Evolutionary conservation across 2,329 filamentous ascomycete species (phyloP), one percentile per base, ranked within the genome.

Genomic region (Colletotrichum magnum): DNA sequence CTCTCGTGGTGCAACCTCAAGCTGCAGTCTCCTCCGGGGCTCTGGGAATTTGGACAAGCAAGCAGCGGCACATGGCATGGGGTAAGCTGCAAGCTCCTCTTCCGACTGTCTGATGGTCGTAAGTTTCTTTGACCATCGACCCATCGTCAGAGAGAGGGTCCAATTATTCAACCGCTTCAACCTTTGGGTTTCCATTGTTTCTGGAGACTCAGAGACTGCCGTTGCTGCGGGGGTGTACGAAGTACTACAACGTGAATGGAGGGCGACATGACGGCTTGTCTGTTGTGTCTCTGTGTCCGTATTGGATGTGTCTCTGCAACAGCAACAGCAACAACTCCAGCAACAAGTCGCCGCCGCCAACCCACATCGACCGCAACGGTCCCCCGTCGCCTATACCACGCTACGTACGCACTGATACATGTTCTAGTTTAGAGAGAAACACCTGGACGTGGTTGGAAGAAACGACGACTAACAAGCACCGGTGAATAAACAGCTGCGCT

Each of bases 41-140:
- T 45, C 18, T 21, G 52, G 36, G 50, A 26, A 5, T 15, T 21
- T 43, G 36, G 50, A 26, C 4, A 48, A 16, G 32, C 24, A 59
- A 48, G n/a, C 24, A 32, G 9, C 28, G 43, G 64, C 64, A 43
- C 52, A 56, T 58, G 59, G 24, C 48, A 47, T 32, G 51, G 43
- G 32, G 32, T 36, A 36, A 36, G 7, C 32, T 36, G 32, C 32
- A 36, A 36, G 32, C 9, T 9, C 9, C 32, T 36, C 32, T 36
- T 10, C 32, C 32, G 32, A 36, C 32, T 36, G 32, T 58, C 36
- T 47, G 26, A 50, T 36, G 21, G 53, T 64, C 60, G 60, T 68
- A 50, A 58, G 65, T 64, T 64, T 64, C 21, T 26, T 66, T 39
- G 48, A 50, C 57, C 50, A 28, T 66, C 48, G 48, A 56, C 57